phyloP scores from a whole-genome alignment of 2,329 filamentous ascomycete species.

The Hypocreales sp. region DNA sequence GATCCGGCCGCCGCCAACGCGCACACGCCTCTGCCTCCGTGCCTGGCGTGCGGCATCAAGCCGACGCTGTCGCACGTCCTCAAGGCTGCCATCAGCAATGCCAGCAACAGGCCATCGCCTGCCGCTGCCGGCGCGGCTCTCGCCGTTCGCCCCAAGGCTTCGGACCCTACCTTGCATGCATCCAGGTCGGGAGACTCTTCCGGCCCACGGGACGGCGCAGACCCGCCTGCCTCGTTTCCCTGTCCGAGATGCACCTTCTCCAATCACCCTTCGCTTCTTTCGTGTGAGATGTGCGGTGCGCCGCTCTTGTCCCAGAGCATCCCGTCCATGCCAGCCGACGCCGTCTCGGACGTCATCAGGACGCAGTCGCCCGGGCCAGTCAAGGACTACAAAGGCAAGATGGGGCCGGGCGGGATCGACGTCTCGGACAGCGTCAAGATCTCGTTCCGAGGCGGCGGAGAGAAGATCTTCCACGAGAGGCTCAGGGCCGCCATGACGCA shows the following conservation, averaged over 20 bases:
- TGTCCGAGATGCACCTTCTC: constrained; percentile 88
- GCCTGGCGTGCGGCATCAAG: constrained; percentile 86
- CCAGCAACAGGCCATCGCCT: constrained; percentile 33
- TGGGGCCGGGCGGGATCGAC: constrained; percentile 27
- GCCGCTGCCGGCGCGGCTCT: constrained; percentile 1
- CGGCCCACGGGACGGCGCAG: constrained; percentile 1
- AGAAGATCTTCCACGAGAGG: constrained; percentile 78
- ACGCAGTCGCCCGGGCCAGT: constrained; percentile 68
- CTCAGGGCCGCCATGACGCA: constrained; percentile 80
- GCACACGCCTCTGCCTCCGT: constrained; percentile 70
- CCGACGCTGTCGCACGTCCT: constrained; percentile 68
- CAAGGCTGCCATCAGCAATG: constrained; percentile 72
- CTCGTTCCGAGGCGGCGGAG: constrained; percentile 79
- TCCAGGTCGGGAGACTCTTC: background rate
- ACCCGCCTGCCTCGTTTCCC: constrained; percentile 28
- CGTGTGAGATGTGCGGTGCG: constrained; percentile 85
- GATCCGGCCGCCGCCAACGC: constrained; percentile 68
- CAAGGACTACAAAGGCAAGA: constrained; percentile 22
- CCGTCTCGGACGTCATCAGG: constrained; percentile 24
- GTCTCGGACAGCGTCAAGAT: constrained; percentile 69
- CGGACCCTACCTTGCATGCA: background rate
- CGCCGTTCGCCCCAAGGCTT: background rate
- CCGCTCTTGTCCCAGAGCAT: constrained; percentile 45
- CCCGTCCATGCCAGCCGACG: constrained; percentile 16
- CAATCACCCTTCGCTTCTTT: constrained; percentile 74